Percentiles rank a stretch among this genome's conserved stretches.
Evolutionary conservation across 768 basidiomycete species (phyloP).

Genomic region (Lactarius hengduanensis): DNA sequence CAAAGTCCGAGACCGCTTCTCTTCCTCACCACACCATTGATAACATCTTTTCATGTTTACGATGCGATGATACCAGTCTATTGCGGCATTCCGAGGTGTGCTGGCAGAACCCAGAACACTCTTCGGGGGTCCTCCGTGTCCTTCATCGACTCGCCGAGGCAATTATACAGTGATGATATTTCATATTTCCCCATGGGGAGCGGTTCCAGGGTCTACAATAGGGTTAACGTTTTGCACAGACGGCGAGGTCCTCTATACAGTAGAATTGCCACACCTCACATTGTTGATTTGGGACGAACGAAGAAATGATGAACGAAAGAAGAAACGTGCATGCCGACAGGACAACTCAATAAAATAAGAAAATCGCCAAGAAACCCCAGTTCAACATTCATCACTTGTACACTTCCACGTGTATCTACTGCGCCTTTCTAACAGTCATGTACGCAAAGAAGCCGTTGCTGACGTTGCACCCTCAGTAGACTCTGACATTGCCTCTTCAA

Average conservation of each 20-base stretch:
- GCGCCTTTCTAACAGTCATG: slow-evolving; percentile 36
- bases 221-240: background rate
- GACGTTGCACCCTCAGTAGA: slow-evolving; percentile 36
- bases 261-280: background rate
- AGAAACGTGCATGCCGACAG: background rate
- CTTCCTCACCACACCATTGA: background rate
- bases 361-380: background rate
- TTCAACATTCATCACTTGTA: slow-evolving; percentile 36
- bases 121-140: background rate
- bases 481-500: slow-evolving; percentile 39
- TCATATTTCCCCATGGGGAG: slow-evolving; percentile 2
- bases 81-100: background rate
- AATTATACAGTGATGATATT: background rate
- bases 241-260: background rate
- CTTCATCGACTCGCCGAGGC: background rate
- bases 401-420: slow-evolving; percentile 49
- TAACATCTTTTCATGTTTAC: background rate
- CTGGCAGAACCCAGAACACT: background rate
- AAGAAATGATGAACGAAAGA: background rate
- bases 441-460: slow-evolving; percentile 41
- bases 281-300: background rate
- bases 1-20: background rate
- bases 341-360: background rate
- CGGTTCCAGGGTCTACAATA: background rate
- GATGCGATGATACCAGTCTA: no score